Evolutionary conservation across 495 filamentous ascomycete genomes (phyloP), one percentile per base, ranked within the genome.

Genomic region (Xylaria palmicola): DNA sequence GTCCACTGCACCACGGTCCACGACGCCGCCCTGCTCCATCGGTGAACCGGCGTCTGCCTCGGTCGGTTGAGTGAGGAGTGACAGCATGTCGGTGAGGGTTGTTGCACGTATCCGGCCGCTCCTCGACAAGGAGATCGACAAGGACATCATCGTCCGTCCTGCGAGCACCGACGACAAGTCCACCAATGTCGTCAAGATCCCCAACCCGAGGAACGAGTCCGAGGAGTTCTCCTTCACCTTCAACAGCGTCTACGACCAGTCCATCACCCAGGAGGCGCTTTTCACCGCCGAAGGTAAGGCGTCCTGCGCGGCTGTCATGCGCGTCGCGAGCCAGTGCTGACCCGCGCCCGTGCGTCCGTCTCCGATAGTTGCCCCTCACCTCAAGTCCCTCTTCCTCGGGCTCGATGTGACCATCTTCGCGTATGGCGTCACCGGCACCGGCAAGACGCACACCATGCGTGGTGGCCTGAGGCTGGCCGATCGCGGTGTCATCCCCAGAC

Each of bases 381-480:
- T 96, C 34, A 97, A 96, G 66, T 88, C 96, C 56, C 85, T 98
- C 5, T 97, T 98, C 78, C 88, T 91, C 72, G 94, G 94, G 53
- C 87, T 92, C 64, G 94, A 98, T 73, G 87, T 96, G 26, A 97
- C 92, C 2, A 83, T 98, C 51, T 98, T 98, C 70, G 93, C 94
- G 39, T 97, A 98, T 67, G 94, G 94, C 39, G 90, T 93, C 20
- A 98, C 94, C 1, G 94, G 94, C 22, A 96, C 92, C 0, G 94
- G 94, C 22, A 98, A 98, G 75, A 98, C 94, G 51, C 91, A 97
- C 77, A 98, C 94, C 1, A 98, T 98, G 94, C 87, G 94, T 59
- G 94, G 94, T 56, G 93, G 93, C 53, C 89, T 96, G 74, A 86
- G 87, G 66, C 79, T 97, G 44, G 87, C 90, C 6, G 94, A 98